Evolutionary conservation across 805 yeast species (phyloP), one percentile per base, ranked within the genome.

Genomic region (Maudiozyma pseudohumilis): DNA sequence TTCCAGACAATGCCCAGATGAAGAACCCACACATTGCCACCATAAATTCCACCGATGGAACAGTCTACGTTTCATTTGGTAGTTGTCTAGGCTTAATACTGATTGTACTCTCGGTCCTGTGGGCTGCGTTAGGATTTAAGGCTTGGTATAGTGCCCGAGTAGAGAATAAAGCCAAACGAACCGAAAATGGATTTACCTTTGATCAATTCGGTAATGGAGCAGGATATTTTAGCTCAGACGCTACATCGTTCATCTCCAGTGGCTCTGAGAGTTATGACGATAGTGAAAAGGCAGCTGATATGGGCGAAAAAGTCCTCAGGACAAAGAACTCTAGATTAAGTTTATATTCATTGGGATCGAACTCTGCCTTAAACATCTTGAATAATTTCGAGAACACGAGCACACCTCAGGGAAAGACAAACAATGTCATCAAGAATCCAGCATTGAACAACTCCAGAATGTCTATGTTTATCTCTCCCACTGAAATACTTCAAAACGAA

Each of bases 1-100:
- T 38, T 17, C 40, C 40, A 29, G 25, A 8, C 12, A 15, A 36
- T 30, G 6, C 13, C 8, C 16, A 29, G 15, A 17, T 23, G 11
- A 29, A 24, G 12, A 38, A 38, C 25, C 40, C 40, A 19, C 16
- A 33, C 25, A 29, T 38, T 11, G 9, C 10, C 12, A 18, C 23
- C 4, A 11, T 10, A 20, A 29, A 11, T 5, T 23, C 31, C 6
- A 78, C 80, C 1, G 68, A 70, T 34, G 94, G 92, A 3, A 77
- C 89, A 2, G 84, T 82, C 3, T 84, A 82, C 60, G 81, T 84
- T 32, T 80, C 80, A 0, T 77, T 82, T 41, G 95, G 92, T 2
- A 67, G 77, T 19, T 69, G 76, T 26, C 65, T 83, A 12, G 84
- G 78, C 0, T 72, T 74, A 23, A 56, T 78, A 2, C 53, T 73